These are phyloP conservation scores for Kwoniella sp. DNA, from an alignment of 768 basidiomycete genomes.

Conservation along the genomic window DNA sequence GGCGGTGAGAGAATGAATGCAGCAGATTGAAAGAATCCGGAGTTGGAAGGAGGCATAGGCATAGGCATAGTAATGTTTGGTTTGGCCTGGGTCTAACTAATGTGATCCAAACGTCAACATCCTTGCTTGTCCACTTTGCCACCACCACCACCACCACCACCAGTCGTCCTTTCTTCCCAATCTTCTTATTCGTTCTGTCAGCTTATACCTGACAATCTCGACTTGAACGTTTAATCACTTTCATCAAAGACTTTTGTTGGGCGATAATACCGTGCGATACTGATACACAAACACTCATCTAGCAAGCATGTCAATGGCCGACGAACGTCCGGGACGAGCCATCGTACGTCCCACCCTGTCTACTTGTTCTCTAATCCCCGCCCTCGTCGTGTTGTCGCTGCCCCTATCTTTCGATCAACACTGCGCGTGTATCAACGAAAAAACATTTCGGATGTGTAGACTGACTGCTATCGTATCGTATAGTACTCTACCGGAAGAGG, in stretches of 20 bases:
- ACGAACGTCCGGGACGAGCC: constrained; percentile 28
- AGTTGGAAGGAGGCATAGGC: not conserved
- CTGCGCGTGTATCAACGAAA: too few species aligned
- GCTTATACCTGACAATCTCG: too few species aligned
- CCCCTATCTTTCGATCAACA: too few species aligned
- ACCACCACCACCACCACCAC: not conserved
- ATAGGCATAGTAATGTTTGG: not conserved
- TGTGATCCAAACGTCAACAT: constrained; percentile 7
- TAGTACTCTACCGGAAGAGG: constrained; percentile 51
- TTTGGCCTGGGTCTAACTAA: not conserved
- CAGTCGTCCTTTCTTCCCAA: not conserved
- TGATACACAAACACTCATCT: not conserved
- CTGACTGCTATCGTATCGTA: too few species aligned
- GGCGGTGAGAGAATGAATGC: too few species aligned
- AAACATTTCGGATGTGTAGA: too few species aligned
- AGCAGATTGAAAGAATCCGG: not conserved
- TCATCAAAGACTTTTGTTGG: too few species aligned
- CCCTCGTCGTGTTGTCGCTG: too few species aligned
- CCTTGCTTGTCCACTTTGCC: not conserved
- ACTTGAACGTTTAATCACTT: too few species aligned
- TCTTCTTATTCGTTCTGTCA: not conserved
- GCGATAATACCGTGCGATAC: not conserved
- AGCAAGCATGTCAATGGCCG: constrained; percentile 26
- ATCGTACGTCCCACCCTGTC: constrained; percentile 33
- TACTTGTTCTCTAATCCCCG: too few species aligned